Evolutionary conservation across 257 asterid genomes (phyloP).

Genomic region (Nemophila menziesii): DNA sequence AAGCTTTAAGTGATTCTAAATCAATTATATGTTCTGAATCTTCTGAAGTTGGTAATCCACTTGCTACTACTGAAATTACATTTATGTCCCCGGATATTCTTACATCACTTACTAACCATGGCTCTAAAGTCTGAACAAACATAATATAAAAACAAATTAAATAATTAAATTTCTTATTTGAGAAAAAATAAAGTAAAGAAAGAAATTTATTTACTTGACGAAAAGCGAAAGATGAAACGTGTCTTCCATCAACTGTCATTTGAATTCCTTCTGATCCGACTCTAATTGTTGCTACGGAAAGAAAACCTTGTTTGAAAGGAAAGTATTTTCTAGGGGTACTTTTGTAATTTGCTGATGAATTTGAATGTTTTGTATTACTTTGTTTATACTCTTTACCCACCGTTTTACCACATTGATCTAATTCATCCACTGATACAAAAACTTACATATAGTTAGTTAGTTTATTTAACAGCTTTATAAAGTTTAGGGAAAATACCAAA

Average conservation of each 20-base stretch:
- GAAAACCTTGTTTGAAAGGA: conserved; percentile 81
- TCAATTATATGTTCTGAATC: conserved; percentile 68
- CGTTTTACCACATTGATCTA: conserved; percentile 71
- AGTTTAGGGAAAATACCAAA: no score
- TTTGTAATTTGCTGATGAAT: conserved; percentile 45
- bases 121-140: conserved; percentile 70
- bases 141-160: conserved; percentile 10
- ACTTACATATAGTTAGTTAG: conserved; percentile 12
- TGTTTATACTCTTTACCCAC: conserved; percentile 64
- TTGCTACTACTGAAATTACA: conserved; percentile 70
- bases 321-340: conserved; percentile 48
- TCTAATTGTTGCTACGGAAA: conserved; percentile 81
- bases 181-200: background rate
- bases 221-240: conserved; percentile 78
- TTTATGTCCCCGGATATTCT: conserved; percentile 77
- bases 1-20: conserved; percentile 68
- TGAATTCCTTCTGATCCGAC: conserved; percentile 95
- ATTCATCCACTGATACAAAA: conserved; percentile 71
- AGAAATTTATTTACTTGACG: conserved; percentile 59
- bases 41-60: conserved; percentile 95
- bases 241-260: conserved; percentile 96
- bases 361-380: conserved; percentile 25
- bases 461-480: no score
- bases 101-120: conserved; percentile 89
- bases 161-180: conserved; percentile 4